Evolutionary conservation across 2,329 filamentous ascomycete genomes (phyloP), one percentile per base, ranked within the genome.

Genomic region (Talaromyces verruculosus): DNA sequence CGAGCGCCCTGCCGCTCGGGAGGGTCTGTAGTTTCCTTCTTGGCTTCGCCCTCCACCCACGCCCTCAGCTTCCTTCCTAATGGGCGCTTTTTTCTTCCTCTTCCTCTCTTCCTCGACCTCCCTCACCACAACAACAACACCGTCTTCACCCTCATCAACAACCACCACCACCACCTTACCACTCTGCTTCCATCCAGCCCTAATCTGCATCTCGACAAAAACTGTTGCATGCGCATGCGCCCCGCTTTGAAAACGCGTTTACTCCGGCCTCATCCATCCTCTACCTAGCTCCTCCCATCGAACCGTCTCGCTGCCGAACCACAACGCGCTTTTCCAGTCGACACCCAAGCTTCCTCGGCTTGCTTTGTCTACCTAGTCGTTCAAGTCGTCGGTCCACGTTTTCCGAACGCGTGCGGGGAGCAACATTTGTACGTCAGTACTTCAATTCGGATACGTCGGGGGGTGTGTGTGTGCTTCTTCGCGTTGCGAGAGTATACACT

Each of bases 1-100:
- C 55, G 63, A 69, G 66, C 68, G 68, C 68, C 72, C 72, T 74
- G 72, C 71, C 49, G 49, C 71, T 72, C 69, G 70, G 65, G 57
- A 63, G 61, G 67, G 62, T 57, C 63, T 64, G 67, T 45, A 72
- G 53, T 62, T 63, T 55, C 72, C 66, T 74, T 72, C 57, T 76
- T 77, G 60, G 63, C 73, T 77, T 72, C 72, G 72, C 66, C 71
- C 71, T 8, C 1, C 6, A 8, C 30, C 30, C 25, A 69, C 49
- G 47, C 47, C 58, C 33, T 58, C 57, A 60, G 41, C 51, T 63
- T 63, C 53, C 49, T 66, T 63, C 61, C 61, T 57, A 47, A 51
- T 66, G 35, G 55, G 39, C 70, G 71, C 71, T 70, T 69, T 71
- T 72, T 71, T 72, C 72, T 71, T 66, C 71, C 69, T 58, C 15